Base-by-base conservation (phyloP, 73 alveolate genomes). In the Paramecium pentaurelia region DNA sequence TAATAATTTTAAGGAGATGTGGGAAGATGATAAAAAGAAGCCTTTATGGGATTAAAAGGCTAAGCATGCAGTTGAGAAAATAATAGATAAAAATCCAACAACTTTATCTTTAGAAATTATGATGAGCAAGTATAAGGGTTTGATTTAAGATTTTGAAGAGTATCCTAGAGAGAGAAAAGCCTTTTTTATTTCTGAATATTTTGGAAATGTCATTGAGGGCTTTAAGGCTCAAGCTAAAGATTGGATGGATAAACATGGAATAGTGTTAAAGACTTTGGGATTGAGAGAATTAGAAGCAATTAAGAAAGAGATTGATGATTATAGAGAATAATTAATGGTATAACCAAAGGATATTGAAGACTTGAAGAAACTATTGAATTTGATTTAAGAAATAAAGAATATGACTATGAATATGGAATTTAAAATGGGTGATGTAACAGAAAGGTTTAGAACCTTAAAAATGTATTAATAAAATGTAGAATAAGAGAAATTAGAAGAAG, bases 351-450 rank as follows among this genome's bases (percentile, higher is more conserved):
- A 97, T 20, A 95, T 97, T 32, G 99, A 97, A 86, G 95, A 96
- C 42, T 85, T 98, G 54, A 98, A 98, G 93, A 95, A 93, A 71
- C 94, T 98, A 36, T 96, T 98, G 28, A 97, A 97, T 68, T 95
- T 93, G 70, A 98, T 98, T 92, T 93, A 98, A 60, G 97, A 97
- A 91, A 98, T 98, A 49, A 96, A 96, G 92, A 97, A 97, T 88
- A 95, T 93, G 93, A 93, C 97, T 70, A 97, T 98, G 99, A 97
- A 96, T 37, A 97, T 97, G 99, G 99, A 98, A 92, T 96, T 98
- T 96, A 98, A 97, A 94, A 97, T 98, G n/a, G 96, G 93, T 85
- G 98, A 98, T 89, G 98, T 97, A 85, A 93, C 97, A 44, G 99
- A 98, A 92, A 96, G 97, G 93, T 97, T 97, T 94, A 95, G 99